Conservation (phyloP, 331 rosid species). For the Pyracantha coccinea region DNA sequence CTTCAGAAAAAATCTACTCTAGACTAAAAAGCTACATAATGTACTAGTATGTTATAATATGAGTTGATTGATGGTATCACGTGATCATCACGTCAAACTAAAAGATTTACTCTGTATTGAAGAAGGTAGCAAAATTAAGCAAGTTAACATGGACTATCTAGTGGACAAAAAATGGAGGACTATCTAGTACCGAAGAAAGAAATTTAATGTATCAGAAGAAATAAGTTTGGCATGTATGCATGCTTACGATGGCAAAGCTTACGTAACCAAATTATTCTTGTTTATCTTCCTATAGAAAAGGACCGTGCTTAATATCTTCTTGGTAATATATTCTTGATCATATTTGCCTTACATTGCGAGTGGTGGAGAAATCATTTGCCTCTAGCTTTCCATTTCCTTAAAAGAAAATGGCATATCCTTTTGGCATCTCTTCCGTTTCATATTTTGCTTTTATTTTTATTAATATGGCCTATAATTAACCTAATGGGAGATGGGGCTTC, state of each 20-base stretch:
- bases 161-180: too few species aligned
- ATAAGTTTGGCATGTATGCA: not conserved
- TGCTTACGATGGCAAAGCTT: not conserved
- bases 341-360: not conserved
- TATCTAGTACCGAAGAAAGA: not conserved
- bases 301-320: not conserved
- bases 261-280: not conserved
- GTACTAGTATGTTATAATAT: too few species aligned
- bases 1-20: too few species aligned
- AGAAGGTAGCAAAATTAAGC: not conserved
- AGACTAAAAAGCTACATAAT: not conserved
- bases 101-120: not conserved
- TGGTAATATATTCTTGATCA: not conserved
- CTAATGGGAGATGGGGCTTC: not conserved
- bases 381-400: not conserved
- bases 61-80: not conserved
- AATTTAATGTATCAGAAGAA: not conserved
- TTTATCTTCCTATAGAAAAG: not conserved
- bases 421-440: not conserved
- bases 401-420: not conserved
- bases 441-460: not conserved
- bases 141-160: not conserved
- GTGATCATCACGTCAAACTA: not conserved
- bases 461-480: not conserved
- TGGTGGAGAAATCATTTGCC: not conserved